These are phyloP conservation scores for Curvularia verruculosa DNA, from an alignment of 2,329 filamentous ascomycete species.

Conservation along the genomic window DNA sequence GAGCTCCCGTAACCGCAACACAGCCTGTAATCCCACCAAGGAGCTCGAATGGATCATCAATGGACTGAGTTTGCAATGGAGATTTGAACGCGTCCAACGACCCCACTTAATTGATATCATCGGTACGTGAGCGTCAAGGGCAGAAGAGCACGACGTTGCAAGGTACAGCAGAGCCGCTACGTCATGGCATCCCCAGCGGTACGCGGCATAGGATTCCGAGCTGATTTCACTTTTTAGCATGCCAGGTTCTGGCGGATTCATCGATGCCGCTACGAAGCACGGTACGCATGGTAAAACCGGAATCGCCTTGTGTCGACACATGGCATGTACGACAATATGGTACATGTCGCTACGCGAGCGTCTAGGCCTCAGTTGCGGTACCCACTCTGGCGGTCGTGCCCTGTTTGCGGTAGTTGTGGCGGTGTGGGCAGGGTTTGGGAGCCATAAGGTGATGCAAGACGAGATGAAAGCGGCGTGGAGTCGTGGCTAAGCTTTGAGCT, in stretches of 20 bases:
- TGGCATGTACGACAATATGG: neutral
- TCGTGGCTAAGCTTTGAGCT: slow-evolving; percentile 32
- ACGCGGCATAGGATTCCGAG: slow-evolving; percentile 1
- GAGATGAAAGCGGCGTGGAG: slow-evolving; percentile 31
- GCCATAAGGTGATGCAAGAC: slow-evolving; percentile 12
- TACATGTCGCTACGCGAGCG: slow-evolving; percentile 12
- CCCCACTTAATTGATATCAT: slow-evolving; percentile 4
- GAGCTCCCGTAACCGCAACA: slow-evolving; percentile 5
- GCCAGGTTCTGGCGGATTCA: slow-evolving; percentile 10
- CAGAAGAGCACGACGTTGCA: neutral
- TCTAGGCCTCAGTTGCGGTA: slow-evolving; percentile 24
- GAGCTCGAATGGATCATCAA: neutral
- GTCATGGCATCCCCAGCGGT: slow-evolving; percentile 4
- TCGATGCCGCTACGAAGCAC: slow-evolving; percentile 16
- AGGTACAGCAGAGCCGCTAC: neutral
- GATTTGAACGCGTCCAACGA: neutral
- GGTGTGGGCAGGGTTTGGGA: slow-evolving; percentile 13
- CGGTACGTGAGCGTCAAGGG: neutral
- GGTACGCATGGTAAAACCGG: slow-evolving; percentile 15
- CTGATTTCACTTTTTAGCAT: neutral
- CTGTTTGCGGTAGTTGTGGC: slow-evolving; percentile 29
- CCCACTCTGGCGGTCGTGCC: slow-evolving; percentile 11
- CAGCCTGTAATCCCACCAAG: neutral
- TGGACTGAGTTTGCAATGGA: neutral
- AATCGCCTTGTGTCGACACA: slow-evolving; percentile 14